Evolutionary conservation across 768 basidiomycete genomes (phyloP).

Genomic region (Podaxis sp.): DNA sequence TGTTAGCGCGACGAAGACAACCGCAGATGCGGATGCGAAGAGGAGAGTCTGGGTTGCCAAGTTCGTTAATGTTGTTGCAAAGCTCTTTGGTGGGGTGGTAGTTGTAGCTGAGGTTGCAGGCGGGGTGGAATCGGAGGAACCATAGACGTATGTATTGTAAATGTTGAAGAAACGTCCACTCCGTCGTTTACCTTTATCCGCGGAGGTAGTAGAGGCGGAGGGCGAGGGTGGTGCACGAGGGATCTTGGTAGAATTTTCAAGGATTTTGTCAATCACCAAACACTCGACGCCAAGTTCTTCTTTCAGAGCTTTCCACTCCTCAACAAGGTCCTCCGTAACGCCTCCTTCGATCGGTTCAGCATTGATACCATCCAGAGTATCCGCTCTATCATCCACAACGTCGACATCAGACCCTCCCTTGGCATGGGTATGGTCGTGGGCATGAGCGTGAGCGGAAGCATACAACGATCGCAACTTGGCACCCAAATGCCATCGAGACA

Average conservation of each 20-base stretch:
- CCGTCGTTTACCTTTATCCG: slow-evolving; percentile 26
- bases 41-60: slow-evolving; percentile 49
- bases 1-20: slow-evolving; percentile 58
- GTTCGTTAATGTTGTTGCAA: slow-evolving; percentile 16
- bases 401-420: not conserved
- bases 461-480: slow-evolving; percentile 32
- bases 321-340: slow-evolving; percentile 62
- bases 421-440: not conserved
- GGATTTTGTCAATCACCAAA: slow-evolving; percentile 68
- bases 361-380: not conserved
- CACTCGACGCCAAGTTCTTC: slow-evolving; percentile 79
- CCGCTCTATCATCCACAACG: not conserved
- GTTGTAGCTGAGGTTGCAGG: slow-evolving; percentile 24
- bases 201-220: slow-evolving; percentile 13
- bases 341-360: slow-evolving; percentile 39
- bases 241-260: slow-evolving; percentile 36
- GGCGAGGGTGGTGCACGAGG: slow-evolving; percentile 13
- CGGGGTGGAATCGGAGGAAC: slow-evolving; percentile 26
- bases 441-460: not conserved
- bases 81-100: not conserved
- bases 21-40: slow-evolving; percentile 61
- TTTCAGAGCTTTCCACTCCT: slow-evolving; percentile 80
- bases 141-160: slow-evolving; percentile 71
- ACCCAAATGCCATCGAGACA: slow-evolving; percentile 73
- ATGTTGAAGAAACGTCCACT: slow-evolving; percentile 77